Percentiles rank a stretch among this genome's conserved stretches.
phyloP scores from a whole-genome alignment of 169 alveolate species.

The Blepharisma undulans region DNA sequence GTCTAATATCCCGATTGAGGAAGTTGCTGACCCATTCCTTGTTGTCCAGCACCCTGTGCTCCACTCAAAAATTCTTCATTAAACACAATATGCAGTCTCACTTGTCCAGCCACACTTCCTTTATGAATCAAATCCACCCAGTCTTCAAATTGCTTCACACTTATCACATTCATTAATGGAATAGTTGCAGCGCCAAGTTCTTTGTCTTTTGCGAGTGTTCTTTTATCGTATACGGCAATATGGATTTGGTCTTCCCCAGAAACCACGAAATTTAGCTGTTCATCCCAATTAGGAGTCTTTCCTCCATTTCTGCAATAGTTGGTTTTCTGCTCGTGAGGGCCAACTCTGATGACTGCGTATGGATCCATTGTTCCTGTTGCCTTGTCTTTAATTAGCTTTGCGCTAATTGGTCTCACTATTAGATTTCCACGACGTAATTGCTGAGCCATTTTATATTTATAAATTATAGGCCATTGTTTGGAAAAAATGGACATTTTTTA shows the following conservation, averaged over 20 bases:
- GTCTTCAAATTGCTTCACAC: neutral
- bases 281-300: conserved; percentile 40
- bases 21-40: neutral
- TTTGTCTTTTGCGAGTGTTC: neutral
- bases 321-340: conserved; percentile 42
- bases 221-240: neutral
- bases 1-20: too few species aligned
- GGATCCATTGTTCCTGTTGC: conserved; percentile 76
- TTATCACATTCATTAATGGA: neutral
- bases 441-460: neutral
- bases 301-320: conserved; percentile 57
- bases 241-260: neutral
- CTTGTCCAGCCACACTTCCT: neutral
- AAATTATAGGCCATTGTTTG: neutral
- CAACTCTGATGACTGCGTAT: conserved; percentile 44
- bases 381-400: conserved; percentile 60
- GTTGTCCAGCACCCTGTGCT: neutral
- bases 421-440: conserved; percentile 36
- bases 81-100: neutral
- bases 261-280: neutral
- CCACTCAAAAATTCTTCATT: neutral
- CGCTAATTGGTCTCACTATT: conserved; percentile 47
- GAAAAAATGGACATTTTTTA: neutral
- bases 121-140: conserved; percentile 4
- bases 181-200: neutral